Conservation (phyloP, 495 filamentous ascomycete genomes). For the Daldinia grandis region DNA sequence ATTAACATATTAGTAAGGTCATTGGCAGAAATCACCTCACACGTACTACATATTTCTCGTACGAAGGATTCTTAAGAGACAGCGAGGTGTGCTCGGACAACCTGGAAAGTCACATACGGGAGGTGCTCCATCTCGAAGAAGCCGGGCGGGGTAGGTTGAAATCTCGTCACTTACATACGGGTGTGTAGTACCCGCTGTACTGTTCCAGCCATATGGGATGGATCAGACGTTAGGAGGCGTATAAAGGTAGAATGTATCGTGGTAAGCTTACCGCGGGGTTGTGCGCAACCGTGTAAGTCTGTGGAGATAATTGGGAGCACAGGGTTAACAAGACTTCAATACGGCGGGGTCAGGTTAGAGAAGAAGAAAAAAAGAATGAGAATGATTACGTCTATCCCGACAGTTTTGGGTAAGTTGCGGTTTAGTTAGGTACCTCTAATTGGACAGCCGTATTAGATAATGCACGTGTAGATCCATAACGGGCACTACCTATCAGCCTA, state of each 20-base stretch:
- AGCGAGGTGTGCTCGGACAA: background rate
- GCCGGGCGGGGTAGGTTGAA: constrained; percentile 2
- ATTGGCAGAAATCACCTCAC: background rate
- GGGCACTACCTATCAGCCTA: background rate
- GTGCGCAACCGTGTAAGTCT: background rate
- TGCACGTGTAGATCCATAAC: constrained; percentile 17
- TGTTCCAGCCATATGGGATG: background rate
- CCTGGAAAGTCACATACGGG: background rate
- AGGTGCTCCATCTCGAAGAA: background rate
- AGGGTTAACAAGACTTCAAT: too few relatives aligned
- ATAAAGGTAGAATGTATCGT: background rate
- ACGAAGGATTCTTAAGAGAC: background rate
- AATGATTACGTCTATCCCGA: constrained; percentile 7
- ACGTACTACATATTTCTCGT: background rate
- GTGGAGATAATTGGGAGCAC: too few relatives aligned
- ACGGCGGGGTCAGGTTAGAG: background rate
- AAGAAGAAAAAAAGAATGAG: background rate
- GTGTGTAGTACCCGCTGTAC: constrained; percentile 5
- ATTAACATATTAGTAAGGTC: background rate
- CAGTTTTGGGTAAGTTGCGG: constrained; percentile 1
- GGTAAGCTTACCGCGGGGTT: background rate
- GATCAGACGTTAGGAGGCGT: constrained; percentile 2
- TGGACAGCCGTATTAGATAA: constrained; percentile 16
- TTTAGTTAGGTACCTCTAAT: constrained; percentile 1
- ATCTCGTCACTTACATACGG: constrained; percentile 5